Percentiles rank a stretch among this genome's conserved stretches.
Evolutionary conservation across 2,329 filamentous ascomycete species (phyloP).

Genomic region (Phaeosphaeria sp.): DNA sequence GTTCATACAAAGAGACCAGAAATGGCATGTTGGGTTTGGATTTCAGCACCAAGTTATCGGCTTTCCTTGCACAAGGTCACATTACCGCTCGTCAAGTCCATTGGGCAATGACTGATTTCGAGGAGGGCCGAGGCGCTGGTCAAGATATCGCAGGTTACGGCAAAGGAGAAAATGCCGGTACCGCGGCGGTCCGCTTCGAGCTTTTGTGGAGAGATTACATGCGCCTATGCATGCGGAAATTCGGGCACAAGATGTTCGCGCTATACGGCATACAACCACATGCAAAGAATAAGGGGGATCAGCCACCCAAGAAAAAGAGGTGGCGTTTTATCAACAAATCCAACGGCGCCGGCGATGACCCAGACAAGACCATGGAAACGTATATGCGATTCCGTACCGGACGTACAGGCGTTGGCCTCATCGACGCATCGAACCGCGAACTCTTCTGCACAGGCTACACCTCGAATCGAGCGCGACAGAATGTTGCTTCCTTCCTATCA

Average conservation of each 20-base stretch:
- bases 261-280: slow-evolving; percentile 66
- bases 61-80: slow-evolving; percentile 74
- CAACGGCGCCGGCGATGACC: slow-evolving; percentile 48
- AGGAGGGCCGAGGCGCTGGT: slow-evolving; percentile 62
- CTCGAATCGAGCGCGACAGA: slow-evolving; percentile 77
- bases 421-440: slow-evolving; percentile 79
- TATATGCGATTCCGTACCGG: slow-evolving; percentile 69
- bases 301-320: slow-evolving; percentile 49
- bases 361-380: slow-evolving; percentile 50
- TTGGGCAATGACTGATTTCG: slow-evolving; percentile 70
- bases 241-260: slow-evolving; percentile 68
- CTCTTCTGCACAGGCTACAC: slow-evolving; percentile 79
- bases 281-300: slow-evolving; percentile 24
- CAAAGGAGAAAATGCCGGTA: slow-evolving; percentile 75
- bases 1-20: slow-evolving; percentile 71
- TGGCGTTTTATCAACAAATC: slow-evolving; percentile 37
- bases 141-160: slow-evolving; percentile 62
- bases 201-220: slow-evolving; percentile 82
- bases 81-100: slow-evolving; percentile 78
- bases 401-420: slow-evolving; percentile 75
- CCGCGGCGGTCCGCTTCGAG: slow-evolving; percentile 73
- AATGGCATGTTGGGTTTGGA: slow-evolving; percentile 75
- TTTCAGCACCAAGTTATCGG: slow-evolving; percentile 78
- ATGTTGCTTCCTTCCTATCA: slow-evolving; percentile 75
- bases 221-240: slow-evolving; percentile 76